A percentile compares a stretch with the other conserved stretches of the same genome.
These are phyloP conservation scores for Fomitopsis betulina DNA, from an alignment of 1,284 basidiomycete genomes.

Conservation along the genomic window DNA sequence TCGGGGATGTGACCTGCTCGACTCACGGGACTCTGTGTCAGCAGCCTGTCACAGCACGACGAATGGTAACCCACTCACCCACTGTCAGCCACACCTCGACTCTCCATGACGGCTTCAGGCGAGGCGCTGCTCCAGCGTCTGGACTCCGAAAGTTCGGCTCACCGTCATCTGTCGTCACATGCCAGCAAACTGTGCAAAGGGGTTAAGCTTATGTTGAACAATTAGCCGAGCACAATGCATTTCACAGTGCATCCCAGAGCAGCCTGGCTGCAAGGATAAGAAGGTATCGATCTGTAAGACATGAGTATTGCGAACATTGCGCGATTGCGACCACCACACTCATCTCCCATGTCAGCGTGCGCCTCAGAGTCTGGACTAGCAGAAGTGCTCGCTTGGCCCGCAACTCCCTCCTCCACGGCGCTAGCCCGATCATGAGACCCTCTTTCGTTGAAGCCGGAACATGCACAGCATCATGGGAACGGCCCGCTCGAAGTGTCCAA, in stretches of 20 bases:
- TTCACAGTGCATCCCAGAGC: too few relatives aligned
- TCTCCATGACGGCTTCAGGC: background rate
- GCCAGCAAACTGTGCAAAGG: too few relatives aligned
- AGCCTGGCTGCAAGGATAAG: too few relatives aligned
- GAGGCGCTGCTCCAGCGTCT: background rate
- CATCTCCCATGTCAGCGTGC: background rate
- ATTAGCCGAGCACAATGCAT: background rate
- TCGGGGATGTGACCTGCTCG: constrained; percentile 9
- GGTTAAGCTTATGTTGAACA: background rate
- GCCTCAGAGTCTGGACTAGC: background rate
- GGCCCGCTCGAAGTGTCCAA: background rate
- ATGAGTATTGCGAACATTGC: background rate
- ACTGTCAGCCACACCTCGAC: background rate
- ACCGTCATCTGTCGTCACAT: background rate
- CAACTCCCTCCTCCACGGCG: background rate
- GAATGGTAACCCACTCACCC: constrained; percentile 16
- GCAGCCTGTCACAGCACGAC: constrained; percentile 17
- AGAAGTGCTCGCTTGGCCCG: background rate
- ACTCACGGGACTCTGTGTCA: constrained; percentile 18
- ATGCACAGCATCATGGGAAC: background rate
- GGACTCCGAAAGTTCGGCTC: background rate
- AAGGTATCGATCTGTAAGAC: too few relatives aligned
- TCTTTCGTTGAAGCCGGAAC: background rate
- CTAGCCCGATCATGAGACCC: background rate
- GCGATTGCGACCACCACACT: background rate